Evolutionary conservation across 371 early-diverging fungal genomes (phyloP), one percentile per base, ranked within the genome.

Genomic region (Blakeslea trispora): DNA sequence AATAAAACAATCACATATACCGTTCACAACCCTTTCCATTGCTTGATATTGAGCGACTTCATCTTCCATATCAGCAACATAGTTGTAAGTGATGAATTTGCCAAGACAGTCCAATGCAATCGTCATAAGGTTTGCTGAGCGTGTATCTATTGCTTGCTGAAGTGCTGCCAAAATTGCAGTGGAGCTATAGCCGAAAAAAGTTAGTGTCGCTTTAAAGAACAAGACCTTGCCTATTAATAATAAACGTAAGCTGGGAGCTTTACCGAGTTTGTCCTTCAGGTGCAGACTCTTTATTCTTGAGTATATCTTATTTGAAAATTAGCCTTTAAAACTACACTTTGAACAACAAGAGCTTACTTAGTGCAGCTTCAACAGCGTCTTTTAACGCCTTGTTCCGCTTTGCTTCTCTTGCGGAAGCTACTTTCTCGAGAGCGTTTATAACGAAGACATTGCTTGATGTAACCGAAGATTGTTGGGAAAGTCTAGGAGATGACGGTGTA

Each of bases 31-130:
- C n/a, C 70, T 74, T 18, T 84, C 84, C 75, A 81, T 79, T 4
- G 81, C 65, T 54, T 62, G 74, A 35, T 66, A 63, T 40, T 72
- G 73, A 45, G 71, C 71, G 24, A 62, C 69, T 45, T 75, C 72
- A 49, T 75, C 65, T 51, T 72, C 75, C 64, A 72, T 74, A 50
- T 75, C 74, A n/a, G 74, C 82, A 34, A 88, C 75, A 62, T 82
- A 87, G 35, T 85, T 82, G 56, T 87, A 90, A 3, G 89, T 87
- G 21, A 90, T 85, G 37, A 90, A 84, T 64, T 90, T 90, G 55
- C 86, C 88, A 32, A 90, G 75, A 64, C 88, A 86, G 57, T 90
- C 90, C 18, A 90, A 61, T 3, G 83, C 71, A 18, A 81, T 75
- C 4, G 77, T 83, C 64, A 83, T 74, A n/a, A 83, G 62, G 40